A percentile compares a stretch with the other conserved stretches of the same genome.
Conservation (phyloP, 768 basidiomycete genomes). For the Boletus vermiculosoides region DNA sequence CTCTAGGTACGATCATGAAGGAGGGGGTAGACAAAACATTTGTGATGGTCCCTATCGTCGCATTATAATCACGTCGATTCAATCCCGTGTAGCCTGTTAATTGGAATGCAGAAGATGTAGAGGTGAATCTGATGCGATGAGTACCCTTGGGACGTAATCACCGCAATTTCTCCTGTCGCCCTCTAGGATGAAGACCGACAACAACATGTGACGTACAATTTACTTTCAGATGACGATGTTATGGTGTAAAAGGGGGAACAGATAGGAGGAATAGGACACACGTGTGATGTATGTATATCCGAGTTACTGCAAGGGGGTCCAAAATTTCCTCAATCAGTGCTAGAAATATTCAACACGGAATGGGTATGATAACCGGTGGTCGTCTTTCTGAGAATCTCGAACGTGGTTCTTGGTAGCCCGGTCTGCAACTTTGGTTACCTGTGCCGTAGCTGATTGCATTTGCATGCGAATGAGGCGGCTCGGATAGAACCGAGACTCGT, state of each 20-base stretch:
- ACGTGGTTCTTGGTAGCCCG: not conserved
- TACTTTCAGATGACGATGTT: not conserved
- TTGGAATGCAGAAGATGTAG: conserved; percentile 7
- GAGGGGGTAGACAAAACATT: not conserved
- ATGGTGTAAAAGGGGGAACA: not conserved
- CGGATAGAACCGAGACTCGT: no score
- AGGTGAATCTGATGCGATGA: not conserved
- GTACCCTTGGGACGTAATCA: not conserved
- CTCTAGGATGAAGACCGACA: conserved; percentile 14
- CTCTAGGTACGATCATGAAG: not conserved
- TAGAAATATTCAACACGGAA: not conserved
- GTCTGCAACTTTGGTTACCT: not conserved
- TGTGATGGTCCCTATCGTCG: not conserved
- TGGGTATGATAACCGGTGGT: not conserved
- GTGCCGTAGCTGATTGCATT: not conserved
- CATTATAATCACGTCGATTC: not conserved
- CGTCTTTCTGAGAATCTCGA: not conserved
- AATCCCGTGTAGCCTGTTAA: not conserved
- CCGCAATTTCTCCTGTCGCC: not conserved
- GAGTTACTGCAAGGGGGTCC: not conserved
- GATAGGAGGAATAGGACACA: not conserved
- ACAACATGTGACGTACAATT: not conserved
- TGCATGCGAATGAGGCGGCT: not conserved
- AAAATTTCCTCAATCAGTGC: not conserved
- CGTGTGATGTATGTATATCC: not conserved